Evolutionary conservation across 2,329 filamentous ascomycete genomes (phyloP), one percentile per base, ranked within the genome.

Genomic region (Chrysoporthe austroafricana): DNA sequence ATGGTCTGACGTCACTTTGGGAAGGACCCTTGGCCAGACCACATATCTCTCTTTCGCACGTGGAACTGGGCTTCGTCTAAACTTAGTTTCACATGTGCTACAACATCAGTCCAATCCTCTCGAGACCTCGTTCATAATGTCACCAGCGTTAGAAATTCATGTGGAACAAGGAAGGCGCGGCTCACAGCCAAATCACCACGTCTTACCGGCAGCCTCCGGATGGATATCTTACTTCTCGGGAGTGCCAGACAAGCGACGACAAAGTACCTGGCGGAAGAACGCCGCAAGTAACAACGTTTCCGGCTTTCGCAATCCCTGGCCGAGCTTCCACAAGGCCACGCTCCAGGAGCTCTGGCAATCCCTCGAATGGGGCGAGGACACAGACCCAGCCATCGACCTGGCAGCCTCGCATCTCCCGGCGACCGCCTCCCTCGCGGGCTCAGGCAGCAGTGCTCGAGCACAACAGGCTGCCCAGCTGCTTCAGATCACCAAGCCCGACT

Each of bases 231-330:
- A 65, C 43, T 58, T 65, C n/a, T 58, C 63, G 4, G 63, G 54
- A 50, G 63, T 58, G 43, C 63, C 56, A 32, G 63, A 36, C 43
- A 65, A 65, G 44, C 63, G 63, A 50, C 63, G 54, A 39, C 56
- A 18, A 18, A 46, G 26, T 18, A 60, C 63, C 3, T 43, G 44
- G 44, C 52, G 39, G 44, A 58, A 42, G 36, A 59, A 65, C 18
- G 16, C 63, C 34, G 13, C 18, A 42, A 1, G 32, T 32, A 9
- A 26, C 13, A 39, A 46, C 6, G 6, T 59, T 13, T 48, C 66
- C 11, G 70, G 71, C 11, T 75, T 75, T 39, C 72, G 71, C n/a
- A 75, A 76, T 21, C 74, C 73, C 13, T 76, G 75, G 72, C 72
- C 73, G 2, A 74, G 73, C 63, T 76, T 74, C 71, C 68, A 73